A percentile compares a stretch with the other conserved stretches of the same genome.
These are phyloP conservation scores for Lasiodiplodia sp. DNA, from an alignment of 2,329 filamentous ascomycete species.

Conservation along the genomic window DNA sequence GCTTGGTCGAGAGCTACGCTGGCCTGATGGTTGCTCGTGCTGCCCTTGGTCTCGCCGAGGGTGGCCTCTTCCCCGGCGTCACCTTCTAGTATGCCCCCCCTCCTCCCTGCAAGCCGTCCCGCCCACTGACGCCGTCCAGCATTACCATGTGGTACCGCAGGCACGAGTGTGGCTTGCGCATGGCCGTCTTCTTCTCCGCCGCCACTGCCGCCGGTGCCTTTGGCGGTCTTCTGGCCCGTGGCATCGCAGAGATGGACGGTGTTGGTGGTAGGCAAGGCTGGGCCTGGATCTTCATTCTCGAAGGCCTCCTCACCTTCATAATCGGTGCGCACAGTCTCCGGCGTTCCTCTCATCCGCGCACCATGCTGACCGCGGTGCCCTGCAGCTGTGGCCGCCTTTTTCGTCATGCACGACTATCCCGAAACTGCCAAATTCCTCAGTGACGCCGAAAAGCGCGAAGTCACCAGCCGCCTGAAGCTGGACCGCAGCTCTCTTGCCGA, in stretches of 20 bases:
- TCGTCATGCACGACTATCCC: constrained; percentile 67
- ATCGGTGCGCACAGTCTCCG: constrained; percentile 33
- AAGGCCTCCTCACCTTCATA: constrained; percentile 42
- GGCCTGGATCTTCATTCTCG: constrained; percentile 47
- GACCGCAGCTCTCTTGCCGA: constrained; percentile 42
- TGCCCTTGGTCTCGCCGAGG: constrained; percentile 52
- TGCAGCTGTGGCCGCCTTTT: constrained; percentile 42
- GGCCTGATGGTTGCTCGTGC: constrained; percentile 55
- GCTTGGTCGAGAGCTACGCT: constrained; percentile 54
- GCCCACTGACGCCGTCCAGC: constrained; percentile 47
- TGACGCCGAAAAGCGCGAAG: constrained; percentile 54
- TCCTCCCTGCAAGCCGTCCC: background rate
- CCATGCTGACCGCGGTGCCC: background rate
- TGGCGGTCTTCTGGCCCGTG: constrained; percentile 63
- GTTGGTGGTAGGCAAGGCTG: constrained; percentile 50
- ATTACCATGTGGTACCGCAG: constrained; percentile 69
- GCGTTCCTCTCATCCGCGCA: no score
- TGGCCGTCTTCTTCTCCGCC: constrained; percentile 66
- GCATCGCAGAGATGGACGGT: constrained; percentile 68
- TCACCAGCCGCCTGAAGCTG: constrained; percentile 51
- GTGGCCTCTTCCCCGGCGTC: constrained; percentile 33
- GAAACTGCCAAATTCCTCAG: constrained; percentile 65
- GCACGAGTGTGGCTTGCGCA: constrained; percentile 64
- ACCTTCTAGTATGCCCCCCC: constrained; percentile 1
- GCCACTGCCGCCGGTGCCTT: constrained; percentile 66